These are phyloP conservation scores for Austroboletus eburneus DNA, from an alignment of 768 basidiomycete genomes.

Conservation along the genomic window DNA sequence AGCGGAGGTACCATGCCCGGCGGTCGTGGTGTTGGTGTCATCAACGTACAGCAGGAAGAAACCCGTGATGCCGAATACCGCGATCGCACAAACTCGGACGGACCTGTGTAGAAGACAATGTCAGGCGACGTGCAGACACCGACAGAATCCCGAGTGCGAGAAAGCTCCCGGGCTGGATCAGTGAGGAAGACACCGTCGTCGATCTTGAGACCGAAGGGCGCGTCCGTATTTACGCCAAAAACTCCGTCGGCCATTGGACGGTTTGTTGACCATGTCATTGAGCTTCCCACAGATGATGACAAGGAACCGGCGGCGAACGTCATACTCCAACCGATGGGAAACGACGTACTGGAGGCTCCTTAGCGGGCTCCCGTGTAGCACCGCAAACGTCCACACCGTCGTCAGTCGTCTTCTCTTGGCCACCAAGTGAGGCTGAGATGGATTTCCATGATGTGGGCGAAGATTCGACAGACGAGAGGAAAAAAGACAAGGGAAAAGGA, in stretches of 20 bases:
- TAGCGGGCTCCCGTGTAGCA: background rate
- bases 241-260: constrained; percentile 4
- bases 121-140: background rate
- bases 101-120: background rate
- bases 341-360: background rate
- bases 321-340: background rate
- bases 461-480: background rate
- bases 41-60: constrained; percentile 23
- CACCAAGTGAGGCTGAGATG: background rate
- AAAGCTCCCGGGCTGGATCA: constrained; percentile 7
- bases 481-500: background rate
- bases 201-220: background rate
- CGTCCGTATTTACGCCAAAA: background rate
- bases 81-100: background rate
- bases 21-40: constrained; percentile 24
- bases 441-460: background rate
- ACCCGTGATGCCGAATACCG: constrained; percentile 13
- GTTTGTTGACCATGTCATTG: constrained; percentile 22
- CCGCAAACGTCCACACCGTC: constrained; percentile 1
- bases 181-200: constrained; percentile 10
- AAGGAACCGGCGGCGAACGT: background rate
- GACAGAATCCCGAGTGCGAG: background rate
- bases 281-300: constrained; percentile 17
- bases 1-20: constrained; percentile 28
- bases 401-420: constrained; percentile 1